Evolutionary conservation across 768 basidiomycete genomes (phyloP).

Genomic region (Podaxis sp.): DNA sequence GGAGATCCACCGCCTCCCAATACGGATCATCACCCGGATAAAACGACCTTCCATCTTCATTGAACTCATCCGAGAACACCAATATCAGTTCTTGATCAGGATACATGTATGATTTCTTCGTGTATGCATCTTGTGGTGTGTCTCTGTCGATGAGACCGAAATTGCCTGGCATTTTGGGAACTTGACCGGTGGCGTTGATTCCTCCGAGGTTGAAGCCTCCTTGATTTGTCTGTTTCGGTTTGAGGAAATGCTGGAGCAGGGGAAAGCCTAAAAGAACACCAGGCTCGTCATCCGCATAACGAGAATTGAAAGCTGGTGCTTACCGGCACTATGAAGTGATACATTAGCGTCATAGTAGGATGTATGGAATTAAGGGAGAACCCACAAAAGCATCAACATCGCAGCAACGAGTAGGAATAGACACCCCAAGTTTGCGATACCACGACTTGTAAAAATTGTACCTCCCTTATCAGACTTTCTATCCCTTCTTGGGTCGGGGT

Average conservation of each 20-base stretch:
- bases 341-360: background rate
- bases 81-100: constrained; percentile 49
- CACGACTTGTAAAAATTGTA: constrained; percentile 58
- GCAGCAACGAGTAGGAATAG: constrained; percentile 53
- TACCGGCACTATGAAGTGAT: constrained; percentile 36
- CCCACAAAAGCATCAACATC: constrained; percentile 58
- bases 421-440: constrained; percentile 67
- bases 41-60: constrained; percentile 68
- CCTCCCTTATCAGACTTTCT: constrained; percentile 55
- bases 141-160: constrained; percentile 70
- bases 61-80: constrained; percentile 85
- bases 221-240: constrained; percentile 38
- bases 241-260: constrained; percentile 44
- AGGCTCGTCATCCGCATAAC: no score
- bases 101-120: constrained; percentile 54
- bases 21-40: constrained; percentile 70
- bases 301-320: constrained; percentile 4
- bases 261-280: constrained; percentile 41
- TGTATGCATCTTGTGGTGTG: constrained; percentile 58
- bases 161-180: constrained; percentile 53
- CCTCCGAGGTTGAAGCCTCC: constrained; percentile 74
- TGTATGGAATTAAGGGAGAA: constrained; percentile 16
- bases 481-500: constrained; percentile 58
- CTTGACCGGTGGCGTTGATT: constrained; percentile 69
- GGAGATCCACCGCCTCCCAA: constrained; percentile 59